Evolutionary conservation across 2,329 filamentous ascomycete genomes (phyloP), one percentile per base, ranked within the genome.

Genomic region (Colletotrichum sansevieriae): DNA sequence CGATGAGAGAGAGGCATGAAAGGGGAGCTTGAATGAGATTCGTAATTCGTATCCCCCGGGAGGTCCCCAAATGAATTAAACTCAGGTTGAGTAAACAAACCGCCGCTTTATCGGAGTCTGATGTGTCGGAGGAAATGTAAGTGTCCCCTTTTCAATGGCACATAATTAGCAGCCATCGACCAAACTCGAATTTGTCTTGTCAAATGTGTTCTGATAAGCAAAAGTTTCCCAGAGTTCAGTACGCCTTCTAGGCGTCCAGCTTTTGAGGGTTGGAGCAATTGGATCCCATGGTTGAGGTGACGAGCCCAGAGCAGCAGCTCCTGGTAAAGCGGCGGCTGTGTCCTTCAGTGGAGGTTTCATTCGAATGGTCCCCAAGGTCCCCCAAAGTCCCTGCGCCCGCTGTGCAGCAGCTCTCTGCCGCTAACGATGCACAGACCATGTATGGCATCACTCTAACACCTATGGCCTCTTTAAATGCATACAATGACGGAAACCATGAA

Each of bases 71-170:
- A 57, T 51, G 55, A 55, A 66, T 49, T 66, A 56, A 56, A 66
- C 62, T 69, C 56, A 37, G 55, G 57, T 47, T 60, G 62, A 68
- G 63, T 69, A 69, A 69, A 66, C 49, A 69, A 66, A 51, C 56
- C 66, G 66, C 66, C 43, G 66, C 66, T 66, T 69, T 60, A 68
- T 65, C 49, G 13, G 9, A 39, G 37, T 39, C 37, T 39, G 37
- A 13, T 2, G 46, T 44, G 43, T 22, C 13, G 18, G 29, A 18
- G 20, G 13, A 25, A 2, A 57, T 15, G 8, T 29, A 12, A 55
- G 29, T 9, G 1, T 9, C 18, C 6, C 12, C 18, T 41, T 52
- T 1, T 10, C 1, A 4, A 1, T 5, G 0, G 29, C 0, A 4
- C 9, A 25, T 20, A 9, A 10, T 6, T 46, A n/a, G 43, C 8